These are phyloP conservation scores for Lasiodiplodia sp. DNA, from an alignment of 2,329 filamentous ascomycete genomes.

Conservation along the genomic window DNA sequence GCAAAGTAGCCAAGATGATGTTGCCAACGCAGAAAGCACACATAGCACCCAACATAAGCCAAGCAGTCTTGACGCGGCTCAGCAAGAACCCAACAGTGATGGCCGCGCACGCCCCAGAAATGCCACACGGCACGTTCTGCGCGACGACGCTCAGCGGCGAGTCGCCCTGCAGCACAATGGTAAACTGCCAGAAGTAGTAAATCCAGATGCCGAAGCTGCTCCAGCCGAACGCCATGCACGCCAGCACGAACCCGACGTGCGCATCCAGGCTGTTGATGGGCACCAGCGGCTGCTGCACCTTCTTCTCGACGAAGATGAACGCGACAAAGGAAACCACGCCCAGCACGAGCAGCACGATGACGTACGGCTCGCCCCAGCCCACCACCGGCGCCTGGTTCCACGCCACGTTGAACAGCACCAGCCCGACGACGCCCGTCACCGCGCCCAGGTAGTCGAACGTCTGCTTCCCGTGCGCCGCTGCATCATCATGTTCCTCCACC, in stretches of 20 bases:
- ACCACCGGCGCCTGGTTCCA: conserved; percentile 70
- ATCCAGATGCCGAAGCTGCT: conserved; percentile 42
- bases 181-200: conserved; percentile 44
- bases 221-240: conserved; percentile 57
- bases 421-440: conserved; percentile 58
- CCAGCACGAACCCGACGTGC: conserved; percentile 64
- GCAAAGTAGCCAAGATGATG: conserved; percentile 50
- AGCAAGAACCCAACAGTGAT: conserved; percentile 43
- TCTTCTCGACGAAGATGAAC: conserved; percentile 63
- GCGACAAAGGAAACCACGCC: conserved; percentile 61
- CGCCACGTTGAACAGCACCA: conserved; percentile 71
- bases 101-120: conserved; percentile 43
- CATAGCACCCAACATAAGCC: conserved; percentile 45
- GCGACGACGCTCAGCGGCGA: conserved; percentile 41
- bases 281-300: conserved; percentile 60
- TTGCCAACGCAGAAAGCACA: conserved; percentile 44
- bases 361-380: conserved; percentile 65
- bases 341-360: conserved; percentile 65
- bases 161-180: conserved; percentile 36
- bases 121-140: conserved; percentile 37
- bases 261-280: conserved; percentile 60
- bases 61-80: conserved; percentile 38
- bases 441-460: conserved; percentile 56
- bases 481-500: not conserved
- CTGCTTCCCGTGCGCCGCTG: conserved; percentile 34